Evolutionary conservation across 768 basidiomycete species (phyloP).

Genomic region (Psilocybe azurescens): DNA sequence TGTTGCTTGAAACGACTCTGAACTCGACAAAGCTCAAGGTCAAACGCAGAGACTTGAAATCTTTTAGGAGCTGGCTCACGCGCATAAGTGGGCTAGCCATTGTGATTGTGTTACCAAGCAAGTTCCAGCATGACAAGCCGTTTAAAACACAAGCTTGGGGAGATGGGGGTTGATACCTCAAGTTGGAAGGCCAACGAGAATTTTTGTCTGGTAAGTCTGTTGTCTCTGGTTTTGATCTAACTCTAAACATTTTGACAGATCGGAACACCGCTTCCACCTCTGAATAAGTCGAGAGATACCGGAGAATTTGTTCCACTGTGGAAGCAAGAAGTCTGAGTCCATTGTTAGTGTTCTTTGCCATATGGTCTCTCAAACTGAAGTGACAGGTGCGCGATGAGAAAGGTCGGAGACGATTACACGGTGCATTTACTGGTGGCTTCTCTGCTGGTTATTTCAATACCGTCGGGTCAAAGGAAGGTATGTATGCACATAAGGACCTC

Average conservation of each 20-base stretch:
- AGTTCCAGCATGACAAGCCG: constrained; percentile 44
- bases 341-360: constrained; percentile 11
- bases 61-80: too few species aligned
- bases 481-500: constrained; percentile 9
- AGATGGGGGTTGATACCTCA: constrained; percentile 75
- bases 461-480: constrained; percentile 96
- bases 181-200: constrained; percentile 79
- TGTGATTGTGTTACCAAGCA: too few species aligned
- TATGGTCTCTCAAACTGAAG: constrained; percentile 20
- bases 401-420: constrained; percentile 91
- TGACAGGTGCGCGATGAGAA: constrained; percentile 89
- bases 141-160: constrained; percentile 86
- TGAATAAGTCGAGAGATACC: constrained; percentile 92
- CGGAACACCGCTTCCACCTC: constrained; percentile 91
- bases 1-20: too few species aligned
- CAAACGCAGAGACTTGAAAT: too few species aligned
- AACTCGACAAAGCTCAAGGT: too few species aligned
- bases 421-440: constrained; percentile 98
- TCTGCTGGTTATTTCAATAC: constrained; percentile 97
- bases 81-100: too few species aligned
- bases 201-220: constrained; percentile 74
- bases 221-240: neutral
- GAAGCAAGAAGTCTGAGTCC: constrained; percentile 86
- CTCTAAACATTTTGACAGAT: constrained; percentile 52
- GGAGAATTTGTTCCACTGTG: constrained; percentile 96